These are phyloP conservation scores for Puccinia horiana DNA, from an alignment of 1,284 basidiomycete species.

Conservation along the genomic window DNA sequence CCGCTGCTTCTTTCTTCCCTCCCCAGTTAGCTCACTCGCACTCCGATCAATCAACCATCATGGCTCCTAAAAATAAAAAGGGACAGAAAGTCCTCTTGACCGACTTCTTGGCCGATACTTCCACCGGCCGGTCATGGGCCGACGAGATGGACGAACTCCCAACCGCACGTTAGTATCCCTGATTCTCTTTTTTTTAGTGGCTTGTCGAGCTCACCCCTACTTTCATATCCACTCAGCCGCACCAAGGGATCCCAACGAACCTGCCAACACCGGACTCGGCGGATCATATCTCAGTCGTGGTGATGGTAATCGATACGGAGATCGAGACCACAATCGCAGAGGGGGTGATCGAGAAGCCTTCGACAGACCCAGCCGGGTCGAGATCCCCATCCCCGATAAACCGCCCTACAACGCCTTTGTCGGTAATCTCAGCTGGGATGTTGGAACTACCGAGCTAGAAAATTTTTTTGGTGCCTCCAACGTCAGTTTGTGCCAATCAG, in stretches of 20 bases:
- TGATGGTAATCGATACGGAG: constrained; percentile 38
- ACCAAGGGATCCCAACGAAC: constrained; percentile 45
- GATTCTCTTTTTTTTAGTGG: background rate
- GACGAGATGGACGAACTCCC: constrained; percentile 90
- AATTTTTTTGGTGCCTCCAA: constrained; percentile 67
- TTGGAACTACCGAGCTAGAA: constrained; percentile 78
- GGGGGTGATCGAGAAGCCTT: constrained; percentile 39
- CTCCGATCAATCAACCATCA: background rate
- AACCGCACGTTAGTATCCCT: constrained; percentile 72
- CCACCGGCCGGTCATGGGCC: constrained; percentile 83
- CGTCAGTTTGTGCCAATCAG: constrained; percentile 1
- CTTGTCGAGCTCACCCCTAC: background rate
- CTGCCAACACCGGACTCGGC: constrained; percentile 16
- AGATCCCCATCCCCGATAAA: constrained; percentile 87
- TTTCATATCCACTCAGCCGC: constrained; percentile 19
- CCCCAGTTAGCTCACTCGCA: background rate
- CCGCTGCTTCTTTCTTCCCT: background rate
- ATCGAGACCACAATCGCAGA: constrained; percentile 37
- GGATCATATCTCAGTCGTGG: constrained; percentile 33
- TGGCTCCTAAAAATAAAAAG: constrained; percentile 66
- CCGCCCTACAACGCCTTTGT: constrained; percentile 95
- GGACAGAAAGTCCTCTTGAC: constrained; percentile 83
- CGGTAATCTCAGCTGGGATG: constrained; percentile 92
- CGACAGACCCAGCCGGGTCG: constrained; percentile 67
- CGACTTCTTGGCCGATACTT: constrained; percentile 84